Percentiles rank a stretch among this genome's conserved stretches.
Conservation (phyloP, 192 early-diverging fungal genomes). For the Endogone sp. region DNA sequence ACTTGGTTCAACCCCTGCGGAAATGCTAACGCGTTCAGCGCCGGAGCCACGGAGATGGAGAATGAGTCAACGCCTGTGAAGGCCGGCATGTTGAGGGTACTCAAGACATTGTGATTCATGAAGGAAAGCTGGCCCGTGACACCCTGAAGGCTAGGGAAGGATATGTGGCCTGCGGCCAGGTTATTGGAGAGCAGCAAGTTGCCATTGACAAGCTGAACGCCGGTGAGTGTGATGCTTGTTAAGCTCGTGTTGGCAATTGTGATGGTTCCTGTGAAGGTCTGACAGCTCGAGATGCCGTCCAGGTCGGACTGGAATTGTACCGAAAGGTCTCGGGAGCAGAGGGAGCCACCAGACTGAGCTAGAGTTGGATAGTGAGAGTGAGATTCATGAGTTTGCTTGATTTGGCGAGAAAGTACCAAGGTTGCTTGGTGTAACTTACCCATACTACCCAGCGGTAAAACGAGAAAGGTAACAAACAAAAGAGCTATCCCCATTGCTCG, state of each 20-base stretch:
- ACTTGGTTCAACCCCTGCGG: conserved; percentile 16
- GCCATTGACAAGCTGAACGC: conserved; percentile 19
- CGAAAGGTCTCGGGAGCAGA: conserved; percentile 18
- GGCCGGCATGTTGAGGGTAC: conserved; percentile 11
- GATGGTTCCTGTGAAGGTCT: conserved; percentile 24
- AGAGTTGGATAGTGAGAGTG: no score
- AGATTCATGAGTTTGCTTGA: no score
- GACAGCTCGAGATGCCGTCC: conserved; percentile 16
- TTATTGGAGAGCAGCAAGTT: conserved; percentile 16
- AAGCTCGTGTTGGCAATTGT: conserved; percentile 5
- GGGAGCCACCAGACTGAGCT: no score
- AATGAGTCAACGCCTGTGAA: conserved; percentile 10
- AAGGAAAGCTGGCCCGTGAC: conserved; percentile 19
- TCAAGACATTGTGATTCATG: conserved; percentile 17
- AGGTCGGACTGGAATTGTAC: conserved; percentile 22
- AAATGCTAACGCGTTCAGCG: conserved; percentile 21
- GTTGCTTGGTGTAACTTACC: no score
- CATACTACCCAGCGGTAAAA: no score
- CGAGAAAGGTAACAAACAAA: no score
- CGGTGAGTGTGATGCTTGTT: conserved; percentile 9
- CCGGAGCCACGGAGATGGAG: conserved; percentile 21
- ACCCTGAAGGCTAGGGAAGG: conserved; percentile 18
- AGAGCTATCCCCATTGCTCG: no score
- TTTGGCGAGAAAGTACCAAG: no score
- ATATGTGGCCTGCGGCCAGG: conserved; percentile 8